Evolutionary conservation across 371 early-diverging fungal genomes (phyloP), one percentile per base, ranked within the genome.

Genomic region (Saksenaea oblongispora): DNA sequence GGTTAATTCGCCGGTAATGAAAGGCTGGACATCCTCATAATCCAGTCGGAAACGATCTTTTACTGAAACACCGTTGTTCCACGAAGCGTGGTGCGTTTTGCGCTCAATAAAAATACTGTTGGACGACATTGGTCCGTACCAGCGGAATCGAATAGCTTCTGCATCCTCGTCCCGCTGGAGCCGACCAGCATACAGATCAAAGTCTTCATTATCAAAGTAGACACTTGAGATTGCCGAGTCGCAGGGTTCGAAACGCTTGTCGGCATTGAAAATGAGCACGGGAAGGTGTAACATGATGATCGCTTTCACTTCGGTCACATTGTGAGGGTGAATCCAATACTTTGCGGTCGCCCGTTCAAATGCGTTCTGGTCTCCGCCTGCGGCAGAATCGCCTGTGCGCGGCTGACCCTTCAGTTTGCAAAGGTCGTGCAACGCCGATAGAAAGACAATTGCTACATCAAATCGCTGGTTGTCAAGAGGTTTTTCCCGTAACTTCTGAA

Each of bases 251-350:
- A 86, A 89, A 34, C 87, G 79, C 56, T 85, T 83, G 58, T 88
- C 58, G 36, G 66, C 58, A 24, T 71, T 65, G 74, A 93, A 98
- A 22, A 98, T 88, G 59, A 96, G 84, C 18, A 98, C 95, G 5
- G 99, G 98, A 2, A 99, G 85, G 70, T 97, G 89, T 65, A 93
- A 89, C 34, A 97, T 73, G 53, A 99, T 93, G 63, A 87, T 79
- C 47, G 92, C 88, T 74, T 96, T 95, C 62, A 99, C 87, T 72
- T 97, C 96, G 53, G 91, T 93, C 42, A 99, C 91, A 77, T 99
- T 96, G 72, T 99, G 97, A 0, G 93, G 93, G 67, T 97, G 97
- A 10, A 99, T 95, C 99, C 99, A 99, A 77, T 98, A 99, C 79
- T 98, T 94, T 54, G 91, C 88, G 27, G 96, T 95, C 56, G 90